Base-by-base conservation (phyloP, 225 moss, liverwort and hornwort species). In the Marchantia paleacea region DNA sequence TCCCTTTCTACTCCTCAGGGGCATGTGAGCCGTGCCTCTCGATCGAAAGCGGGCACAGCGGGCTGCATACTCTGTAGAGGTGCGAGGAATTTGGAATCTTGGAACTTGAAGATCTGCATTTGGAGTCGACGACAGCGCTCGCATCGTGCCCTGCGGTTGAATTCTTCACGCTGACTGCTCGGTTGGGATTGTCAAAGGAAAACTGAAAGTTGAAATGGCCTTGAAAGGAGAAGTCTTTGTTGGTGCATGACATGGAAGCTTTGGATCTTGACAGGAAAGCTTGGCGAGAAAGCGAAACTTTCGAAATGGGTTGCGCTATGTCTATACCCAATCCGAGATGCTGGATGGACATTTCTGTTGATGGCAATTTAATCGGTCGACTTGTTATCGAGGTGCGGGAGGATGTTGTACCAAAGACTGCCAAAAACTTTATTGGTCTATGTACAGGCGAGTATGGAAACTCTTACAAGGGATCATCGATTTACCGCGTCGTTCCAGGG, bases 331-430 rank as follows among this genome's bases (percentile, higher is more conserved):
- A 84, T 83, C 85, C 89, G 13, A 87, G 80, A 79, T 91, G 91
- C 86, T 93, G 87, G 82, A 73, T 93, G 70, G 91, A 93, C 58
- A 85, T 93, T 72, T 89, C 93, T 74, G 85, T 93, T 53, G 91
- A 91, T 78, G 91, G 85, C 60, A 85, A 82, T 77, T 81, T 88
- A 67, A 87, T 93, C 80, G 93, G 93, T 69, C 91, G 91, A 71
- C 81, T 93, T n/a, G 84, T 91, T 80, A 83, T 93, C 53, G 86
- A 93, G 80, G 77, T 93, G 82, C 91, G 91, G 78, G 78, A 83
- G 47, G 93, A 93, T 84, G 88, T 90, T 82, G 93, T 93, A 22
- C 93, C 93, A 48, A 91, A 83, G 70, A 93, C 93, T 8, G 90
- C 88, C 24, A 90, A 90, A 52, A 93, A 93, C 80, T 93, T 93